phyloP scores from a whole-genome alignment of 1,284 basidiomycete genomes.

The Heterobasidion parviporum region DNA sequence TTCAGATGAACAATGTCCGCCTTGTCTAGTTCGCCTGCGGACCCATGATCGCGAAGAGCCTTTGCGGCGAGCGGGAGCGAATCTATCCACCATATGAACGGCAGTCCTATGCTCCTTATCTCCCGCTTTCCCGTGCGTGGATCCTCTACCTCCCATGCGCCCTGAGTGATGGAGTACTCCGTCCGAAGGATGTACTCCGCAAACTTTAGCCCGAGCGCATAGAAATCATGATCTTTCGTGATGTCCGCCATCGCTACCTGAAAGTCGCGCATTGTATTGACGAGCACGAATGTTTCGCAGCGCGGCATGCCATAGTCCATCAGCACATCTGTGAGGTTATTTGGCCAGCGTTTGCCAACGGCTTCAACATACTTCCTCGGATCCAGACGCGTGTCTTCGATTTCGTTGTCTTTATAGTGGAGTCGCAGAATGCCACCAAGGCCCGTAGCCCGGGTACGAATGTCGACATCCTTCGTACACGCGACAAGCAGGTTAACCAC shows the following conservation, averaged over 20 bases:
- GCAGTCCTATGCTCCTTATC: constrained; percentile 37
- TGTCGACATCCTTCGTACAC: constrained; percentile 42
- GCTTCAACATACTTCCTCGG: constrained; percentile 32
- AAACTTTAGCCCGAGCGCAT: constrained; percentile 38
- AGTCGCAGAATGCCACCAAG: constrained; percentile 46
- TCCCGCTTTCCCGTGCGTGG: constrained; percentile 31
- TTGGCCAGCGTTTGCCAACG: constrained; percentile 32
- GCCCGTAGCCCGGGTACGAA: constrained; percentile 38
- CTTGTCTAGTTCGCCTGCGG: constrained; percentile 29
- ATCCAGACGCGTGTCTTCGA: constrained; percentile 35
- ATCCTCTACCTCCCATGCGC: constrained; percentile 38
- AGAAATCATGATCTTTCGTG: constrained; percentile 38
- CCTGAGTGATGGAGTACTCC: constrained; percentile 51
- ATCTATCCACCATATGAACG: constrained; percentile 50
- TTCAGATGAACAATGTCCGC: constrained; percentile 60
- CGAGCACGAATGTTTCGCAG: constrained; percentile 36
- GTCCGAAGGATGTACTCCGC: constrained; percentile 42
- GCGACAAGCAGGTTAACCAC: constrained; percentile 44
- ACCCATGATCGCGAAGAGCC: constrained; percentile 36
- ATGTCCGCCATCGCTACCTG: constrained; percentile 43
- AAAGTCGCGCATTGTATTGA: constrained; percentile 32
- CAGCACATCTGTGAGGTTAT: constrained; percentile 36
- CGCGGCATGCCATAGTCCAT: constrained; percentile 37
- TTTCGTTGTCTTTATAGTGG: constrained; percentile 31
- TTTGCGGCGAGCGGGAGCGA: constrained; percentile 46